Conservation (phyloP, 1,139 yeast genomes). For the Keqinozyma sinolaborantium region DNA sequence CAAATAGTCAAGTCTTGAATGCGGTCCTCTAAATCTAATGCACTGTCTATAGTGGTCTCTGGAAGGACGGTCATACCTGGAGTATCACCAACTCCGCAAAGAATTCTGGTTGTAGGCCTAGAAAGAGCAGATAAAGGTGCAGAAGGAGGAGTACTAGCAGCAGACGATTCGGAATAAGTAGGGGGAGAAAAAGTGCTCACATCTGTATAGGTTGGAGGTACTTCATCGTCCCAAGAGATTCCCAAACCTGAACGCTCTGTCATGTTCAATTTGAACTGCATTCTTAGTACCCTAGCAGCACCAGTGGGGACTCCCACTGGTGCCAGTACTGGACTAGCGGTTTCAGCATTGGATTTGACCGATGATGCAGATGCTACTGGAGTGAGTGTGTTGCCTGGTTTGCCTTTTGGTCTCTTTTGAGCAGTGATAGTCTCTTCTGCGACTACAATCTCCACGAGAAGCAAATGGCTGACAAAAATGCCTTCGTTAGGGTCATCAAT, state of each 20-base stretch:
- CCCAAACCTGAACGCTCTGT: constrained; percentile 95
- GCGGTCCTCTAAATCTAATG: constrained; percentile 29
- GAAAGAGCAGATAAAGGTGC: constrained; percentile 12
- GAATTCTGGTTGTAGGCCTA: constrained; percentile 32
- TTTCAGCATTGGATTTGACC: constrained; percentile 8
- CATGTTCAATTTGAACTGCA: constrained; percentile 81
- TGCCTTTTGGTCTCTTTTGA: constrained; percentile 12
- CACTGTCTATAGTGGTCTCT: constrained; percentile 21
- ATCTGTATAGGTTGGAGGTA: constrained; percentile 92
- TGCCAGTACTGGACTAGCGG: constrained; percentile 3
- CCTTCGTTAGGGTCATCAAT: constrained; percentile 82
- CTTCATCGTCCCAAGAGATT: constrained; percentile 98
- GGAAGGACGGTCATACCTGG: constrained; percentile 22
- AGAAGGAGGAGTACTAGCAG: constrained; percentile 18
- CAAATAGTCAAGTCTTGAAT: constrained; percentile 31
- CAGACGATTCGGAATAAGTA: constrained; percentile 46
- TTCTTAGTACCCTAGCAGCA: constrained; percentile 86
- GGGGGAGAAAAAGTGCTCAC: constrained; percentile 86
- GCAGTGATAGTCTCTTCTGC: constrained; percentile 76
- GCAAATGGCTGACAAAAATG: constrained; percentile 65
- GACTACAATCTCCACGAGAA: constrained; percentile 84
- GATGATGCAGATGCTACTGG: constrained; percentile 26
- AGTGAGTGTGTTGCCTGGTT: constrained; percentile 16
- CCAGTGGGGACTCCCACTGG: constrained; percentile 83
- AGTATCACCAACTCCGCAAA: constrained; percentile 45